A percentile compares a stretch with the other conserved stretches of the same genome.
Conservation (phyloP, 306 rosid genomes). For the Cucumis sativus region Cucumber_9930_V3 NC_026660.2:26763001-26763500, state of each 20-base stretch:
- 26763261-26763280: conserved; percentile 30
- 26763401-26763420: conserved; percentile 61
- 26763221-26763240: conserved; percentile 43
- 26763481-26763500: neutral
- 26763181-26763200: conserved; percentile 68
- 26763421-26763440: conserved; percentile 72
- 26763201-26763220: conserved; percentile 63
- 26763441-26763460: conserved; percentile 2
- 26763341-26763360: conserved; percentile 57
- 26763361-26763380: conserved; percentile 58
- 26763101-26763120: conserved; percentile 72
- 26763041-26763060: conserved; percentile 40
- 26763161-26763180: conserved; percentile 30
- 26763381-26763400: conserved; percentile 78
- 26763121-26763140: conserved; percentile 56
- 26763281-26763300: conserved; percentile 57
- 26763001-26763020: conserved; percentile 52
- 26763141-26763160: neutral
- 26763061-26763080: conserved; percentile 56
- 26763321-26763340: conserved; percentile 64
- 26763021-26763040: conserved; percentile 48
- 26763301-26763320: conserved; percentile 13
- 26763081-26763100: conserved; percentile 53
- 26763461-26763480: too few species aligned
- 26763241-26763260: conserved; percentile 36